Base-by-base conservation (phyloP, 345 rosid genomes). In the Stellera chamaejasme region DNA sequence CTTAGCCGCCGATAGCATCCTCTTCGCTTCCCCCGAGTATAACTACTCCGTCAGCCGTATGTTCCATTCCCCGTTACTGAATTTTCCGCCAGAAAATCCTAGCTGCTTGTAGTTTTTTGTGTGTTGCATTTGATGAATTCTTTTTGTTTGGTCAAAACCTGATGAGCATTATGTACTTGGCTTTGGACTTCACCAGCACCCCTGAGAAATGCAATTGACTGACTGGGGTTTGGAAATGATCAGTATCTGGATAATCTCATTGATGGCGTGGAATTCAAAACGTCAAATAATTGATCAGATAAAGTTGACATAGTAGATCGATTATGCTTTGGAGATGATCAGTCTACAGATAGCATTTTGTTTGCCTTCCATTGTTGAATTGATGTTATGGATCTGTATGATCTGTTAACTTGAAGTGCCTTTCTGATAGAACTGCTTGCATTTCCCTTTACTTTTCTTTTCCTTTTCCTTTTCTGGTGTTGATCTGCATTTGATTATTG, bases 11-110 rank as follows among this genome's bases (percentile, higher is more conserved):
- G 97, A 83, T 45, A 63, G 84, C 71, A 25, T 75, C 14, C 77
- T 90, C n/a, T 86, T 86, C n/a, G 95, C 95, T 55, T 90, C 83
- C 0, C 95, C 92, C 0, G 95, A 90, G 72, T 84, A 86, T 61
- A 90, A 84, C 45, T 86, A 50, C 75, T 86, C 97, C 16, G 63
- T 86, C 25, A 49, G 90, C 27, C 82, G 94, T 85, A 76, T 54
- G 6, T 13, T n/a, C 48, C 5, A 13, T 12, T 10, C 14, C 14
- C 36, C 32, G 39, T 36, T n/a, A 2, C 13, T 55, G 2, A 13
- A n/a, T 13, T 19, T 19, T 19, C 23, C 23, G 23, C 23, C 23
- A 19, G 23, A 19, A 19, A 19, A 19, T 1, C 23, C 23, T 19
- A 19, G 23, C n/a, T n/a, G n/a, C n/a, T 28, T 28, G 39, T 3